Base-by-base conservation (phyloP, 257 asterid genomes). In the Nicotiana benthamiana region DNA sequence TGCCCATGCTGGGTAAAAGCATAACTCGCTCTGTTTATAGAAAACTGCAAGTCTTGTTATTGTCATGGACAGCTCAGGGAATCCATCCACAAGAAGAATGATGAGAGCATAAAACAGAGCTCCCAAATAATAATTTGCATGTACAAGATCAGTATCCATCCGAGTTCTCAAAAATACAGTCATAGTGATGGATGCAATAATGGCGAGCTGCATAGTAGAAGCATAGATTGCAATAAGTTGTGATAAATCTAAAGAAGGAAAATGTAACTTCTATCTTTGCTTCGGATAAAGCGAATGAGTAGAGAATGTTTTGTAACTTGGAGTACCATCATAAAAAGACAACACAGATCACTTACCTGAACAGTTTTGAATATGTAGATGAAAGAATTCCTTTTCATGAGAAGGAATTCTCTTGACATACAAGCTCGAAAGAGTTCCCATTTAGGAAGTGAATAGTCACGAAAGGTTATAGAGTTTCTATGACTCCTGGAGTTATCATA, bases 1-100 rank as follows among this genome's bases (percentile, higher is more conserved):
- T 26, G 90, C 93, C 93, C 92, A 90, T 5, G 90, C 92, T 7
- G 93, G 92, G 83, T 83, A 88, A 77, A 88, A 90, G 65, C 81
- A 79, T 62, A 88, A 74, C 52, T 90, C 89, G 48, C 88, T 87
- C 59, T 90, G 93, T 75, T 87, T 90, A 84, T 88, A 88, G 85
- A 90, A 90, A 84, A 87, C 89, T 30, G 84, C 64, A 30, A 90
- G 92, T 62, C 88, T 85, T 40, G 83, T 61, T 75, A 87, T 87
- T 5, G 92, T 88, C 89, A 90, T 81, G 12, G 85, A 85, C 32
- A 90, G 83, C 83, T 90, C 92, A 0, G 93, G 90, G n/a, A 82
- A 80, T 59, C 89, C 93, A 80, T 90, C 92, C 75, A 90, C 82
- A n/a, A 90, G 83, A 72, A 90, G 81, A 76, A 88, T 81, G 67